Conservation (phyloP, 495 filamentous ascomycete species). For the Penicillium cataractarum region DNA sequence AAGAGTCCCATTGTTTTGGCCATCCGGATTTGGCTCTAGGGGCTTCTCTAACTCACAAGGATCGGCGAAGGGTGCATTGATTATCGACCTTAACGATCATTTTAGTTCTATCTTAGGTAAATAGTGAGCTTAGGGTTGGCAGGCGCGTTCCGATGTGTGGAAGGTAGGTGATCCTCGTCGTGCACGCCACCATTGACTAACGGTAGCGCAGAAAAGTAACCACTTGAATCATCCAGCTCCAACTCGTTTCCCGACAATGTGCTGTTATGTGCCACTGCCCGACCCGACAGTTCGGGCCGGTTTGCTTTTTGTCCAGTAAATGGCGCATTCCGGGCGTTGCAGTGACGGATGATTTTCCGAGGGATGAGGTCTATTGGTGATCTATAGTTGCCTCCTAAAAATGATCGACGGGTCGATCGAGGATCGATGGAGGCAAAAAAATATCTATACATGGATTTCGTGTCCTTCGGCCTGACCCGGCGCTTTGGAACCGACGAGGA, state of each 20-base stretch:
- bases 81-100: not conserved
- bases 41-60: not conserved
- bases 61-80: not conserved
- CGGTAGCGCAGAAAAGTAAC: conserved; percentile 1
- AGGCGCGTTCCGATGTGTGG: not conserved
- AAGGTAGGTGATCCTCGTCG: not conserved
- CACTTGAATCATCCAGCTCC: not conserved
- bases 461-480: conserved; percentile 2
- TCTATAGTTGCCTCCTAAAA: not conserved
- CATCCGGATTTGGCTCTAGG: not conserved
- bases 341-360: not conserved
- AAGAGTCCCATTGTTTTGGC: not conserved
- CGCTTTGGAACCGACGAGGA: not conserved
- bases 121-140: not conserved
- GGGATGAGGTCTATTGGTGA: not conserved
- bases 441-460: conserved; percentile 1
- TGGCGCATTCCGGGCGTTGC: not conserved
- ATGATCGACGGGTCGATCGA: conserved; percentile 6
- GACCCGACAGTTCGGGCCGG: not conserved
- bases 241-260: not conserved
- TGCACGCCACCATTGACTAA: conserved; percentile 5
- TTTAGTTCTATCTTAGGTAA: not conserved
- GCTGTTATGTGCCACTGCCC: conserved; percentile 1
- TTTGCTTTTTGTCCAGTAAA: conserved; percentile 9
- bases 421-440: conserved; percentile 2